Conservation (phyloP, 1,284 basidiomycete species). For the Fistulina hepatica region DNA sequence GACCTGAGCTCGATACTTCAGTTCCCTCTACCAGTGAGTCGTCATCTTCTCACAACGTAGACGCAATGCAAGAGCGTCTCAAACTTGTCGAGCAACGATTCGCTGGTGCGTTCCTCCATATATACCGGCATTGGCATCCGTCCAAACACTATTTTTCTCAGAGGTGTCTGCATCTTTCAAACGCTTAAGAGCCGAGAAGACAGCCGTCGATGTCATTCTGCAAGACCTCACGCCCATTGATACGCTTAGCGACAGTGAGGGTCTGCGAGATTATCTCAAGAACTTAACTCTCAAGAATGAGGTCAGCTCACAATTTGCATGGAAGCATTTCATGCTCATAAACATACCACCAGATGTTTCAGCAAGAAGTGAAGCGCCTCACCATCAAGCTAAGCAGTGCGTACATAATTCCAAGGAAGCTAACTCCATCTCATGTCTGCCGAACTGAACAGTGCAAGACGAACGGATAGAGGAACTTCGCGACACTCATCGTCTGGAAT, state of each 20-base stretch:
- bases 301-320: conserved; percentile 30
- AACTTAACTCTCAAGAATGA: conserved; percentile 60
- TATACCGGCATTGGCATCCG: conserved; percentile 2
- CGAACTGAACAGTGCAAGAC: conserved; percentile 55
- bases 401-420: conserved; percentile 16
- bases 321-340: background rate
- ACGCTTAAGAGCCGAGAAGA: conserved; percentile 57
- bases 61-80: conserved; percentile 50
- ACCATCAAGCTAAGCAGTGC: conserved; percentile 62
- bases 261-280: conserved; percentile 63
- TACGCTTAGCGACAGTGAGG: conserved; percentile 52
- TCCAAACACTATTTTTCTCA: conserved; percentile 21
- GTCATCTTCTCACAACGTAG: conserved; percentile 30
- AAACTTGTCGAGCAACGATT: conserved; percentile 64
- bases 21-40: conserved; percentile 7
- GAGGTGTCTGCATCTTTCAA: conserved; percentile 72
- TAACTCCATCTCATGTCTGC: background rate
- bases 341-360: conserved; percentile 37
- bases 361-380: conserved; percentile 66
- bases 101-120: conserved; percentile 34
- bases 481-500: conserved; percentile 72
- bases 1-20: conserved; percentile 1
- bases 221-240: conserved; percentile 67
- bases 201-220: conserved; percentile 59
- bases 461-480: conserved; percentile 74